phyloP scores from a whole-genome alignment of 768 basidiomycete species.

The Boletus vermiculosoides region DNA sequence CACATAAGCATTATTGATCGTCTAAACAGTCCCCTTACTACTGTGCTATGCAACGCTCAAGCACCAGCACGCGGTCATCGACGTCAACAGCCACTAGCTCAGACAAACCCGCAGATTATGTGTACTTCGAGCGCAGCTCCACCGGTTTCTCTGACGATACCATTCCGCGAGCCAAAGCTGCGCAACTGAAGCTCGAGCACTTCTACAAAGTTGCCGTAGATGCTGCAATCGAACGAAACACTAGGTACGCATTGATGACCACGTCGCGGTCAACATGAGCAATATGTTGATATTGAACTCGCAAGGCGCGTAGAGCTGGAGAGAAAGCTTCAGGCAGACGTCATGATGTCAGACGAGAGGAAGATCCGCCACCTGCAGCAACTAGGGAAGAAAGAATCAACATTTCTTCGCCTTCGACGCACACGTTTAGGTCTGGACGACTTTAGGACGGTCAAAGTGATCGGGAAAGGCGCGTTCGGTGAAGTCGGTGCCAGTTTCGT shows the following conservation, averaged over 20 bases:
- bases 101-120: conserved; percentile 65
- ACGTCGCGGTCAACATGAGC: neutral
- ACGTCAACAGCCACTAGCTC: conserved; percentile 23
- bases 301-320: conserved; percentile 84
- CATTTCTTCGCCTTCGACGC: conserved; percentile 81
- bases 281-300: conserved; percentile 5
- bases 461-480: conserved; percentile 98
- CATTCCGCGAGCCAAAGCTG: conserved; percentile 79
- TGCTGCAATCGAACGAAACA: conserved; percentile 90
- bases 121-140: conserved; percentile 86
- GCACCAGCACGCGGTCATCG: conserved; percentile 30
- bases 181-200: conserved; percentile 94
- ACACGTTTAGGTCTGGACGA: conserved; percentile 90
- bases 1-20: neutral
- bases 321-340: conserved; percentile 69
- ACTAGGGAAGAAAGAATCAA: conserved; percentile 84
- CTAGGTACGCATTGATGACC: conserved; percentile 53
- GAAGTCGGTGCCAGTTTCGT: conserved; percentile 55
- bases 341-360: conserved; percentile 74
- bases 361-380: conserved; percentile 82
- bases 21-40: neutral
- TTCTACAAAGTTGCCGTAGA: conserved; percentile 98
- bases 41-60: conserved; percentile 31
- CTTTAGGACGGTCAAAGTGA: conserved; percentile 97
- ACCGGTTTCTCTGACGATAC: conserved; percentile 78